These are phyloP conservation scores for Brassica hybrid DNA, from an alignment of 441 rosid genomes.

Conservation along the genomic window DNA sequence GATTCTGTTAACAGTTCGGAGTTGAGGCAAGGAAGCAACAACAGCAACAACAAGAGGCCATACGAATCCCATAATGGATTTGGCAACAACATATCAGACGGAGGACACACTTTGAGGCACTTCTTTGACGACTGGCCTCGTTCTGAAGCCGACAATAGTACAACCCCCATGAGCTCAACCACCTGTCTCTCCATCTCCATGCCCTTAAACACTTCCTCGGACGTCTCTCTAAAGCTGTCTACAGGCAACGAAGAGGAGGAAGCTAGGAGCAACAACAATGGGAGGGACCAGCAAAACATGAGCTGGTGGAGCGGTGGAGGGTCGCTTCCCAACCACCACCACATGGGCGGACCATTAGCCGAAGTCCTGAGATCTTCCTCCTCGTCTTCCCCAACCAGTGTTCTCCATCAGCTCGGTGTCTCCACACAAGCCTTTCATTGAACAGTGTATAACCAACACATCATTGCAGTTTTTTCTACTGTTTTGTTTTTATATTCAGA, in stretches of 20 bases:
- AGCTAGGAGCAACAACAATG: conserved; percentile 39
- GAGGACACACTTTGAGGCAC: conserved; percentile 72
- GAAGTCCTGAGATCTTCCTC: conserved; percentile 84
- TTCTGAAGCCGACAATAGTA: conserved; percentile 50
- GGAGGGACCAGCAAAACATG: conserved; percentile 55
- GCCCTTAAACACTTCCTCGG: conserved; percentile 75
- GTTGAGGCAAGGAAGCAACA: conserved; percentile 40
- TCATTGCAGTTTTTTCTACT: conserved; percentile 12
- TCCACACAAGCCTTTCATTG: conserved; percentile 42
- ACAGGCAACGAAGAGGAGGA: conserved; percentile 69
- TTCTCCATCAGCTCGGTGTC: conserved; percentile 63
- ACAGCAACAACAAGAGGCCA: conserved; percentile 48
- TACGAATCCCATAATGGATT: conserved; percentile 47
- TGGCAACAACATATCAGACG: conserved; percentile 47
- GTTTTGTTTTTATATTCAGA: conserved; percentile 31
- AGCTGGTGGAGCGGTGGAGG: conserved; percentile 63
- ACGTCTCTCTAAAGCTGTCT: conserved; percentile 74
- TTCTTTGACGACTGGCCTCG: conserved; percentile 97
- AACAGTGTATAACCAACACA: conserved; percentile 45
- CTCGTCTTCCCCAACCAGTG: conserved; percentile 84
- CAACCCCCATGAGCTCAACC: conserved; percentile 50
- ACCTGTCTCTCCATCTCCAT: conserved; percentile 75
- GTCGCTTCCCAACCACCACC: conserved; percentile 49
- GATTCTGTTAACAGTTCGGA: conserved; percentile 35
- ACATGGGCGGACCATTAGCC: conserved; percentile 88